Evolutionary conservation across 2,329 filamentous ascomycete species (phyloP).

Genomic region (Graphium sp.): DNA sequence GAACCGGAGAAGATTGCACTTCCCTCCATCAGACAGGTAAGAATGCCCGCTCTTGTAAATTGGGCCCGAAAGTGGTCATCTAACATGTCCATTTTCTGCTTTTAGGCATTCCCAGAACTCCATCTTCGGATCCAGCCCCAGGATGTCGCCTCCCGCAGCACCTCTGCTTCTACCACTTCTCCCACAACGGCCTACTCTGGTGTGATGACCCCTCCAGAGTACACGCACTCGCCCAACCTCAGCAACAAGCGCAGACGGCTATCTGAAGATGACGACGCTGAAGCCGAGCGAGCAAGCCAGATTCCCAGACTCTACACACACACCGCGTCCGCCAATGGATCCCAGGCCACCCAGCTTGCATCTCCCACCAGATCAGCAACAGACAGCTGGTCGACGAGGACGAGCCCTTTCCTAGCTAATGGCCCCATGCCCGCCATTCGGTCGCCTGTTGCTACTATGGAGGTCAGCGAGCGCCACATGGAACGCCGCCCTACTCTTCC

Average conservation of each 20-base stretch:
- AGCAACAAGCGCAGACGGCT: slow-evolving; percentile 28
- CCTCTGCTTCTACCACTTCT: slow-evolving; percentile 16
- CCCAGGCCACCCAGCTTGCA: slow-evolving; percentile 17
- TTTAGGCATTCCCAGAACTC: slow-evolving; percentile 28
- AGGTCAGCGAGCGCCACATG: slow-evolving; percentile 14
- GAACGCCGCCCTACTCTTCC: slow-evolving; percentile 21
- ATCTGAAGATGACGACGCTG: slow-evolving; percentile 21
- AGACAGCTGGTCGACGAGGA: slow-evolving; percentile 18
- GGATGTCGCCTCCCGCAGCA: slow-evolving; percentile 14
- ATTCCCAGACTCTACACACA: slow-evolving; percentile 26
- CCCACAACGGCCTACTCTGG: slow-evolving; percentile 14
- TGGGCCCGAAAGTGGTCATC: not conserved
- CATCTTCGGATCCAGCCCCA: slow-evolving; percentile 15
- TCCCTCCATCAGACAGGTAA: slow-evolving; percentile 36
- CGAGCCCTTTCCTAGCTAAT: slow-evolving; percentile 17
- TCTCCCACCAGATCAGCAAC: slow-evolving; percentile 10
- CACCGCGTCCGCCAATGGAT: slow-evolving; percentile 12
- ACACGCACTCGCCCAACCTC: slow-evolving; percentile 27
- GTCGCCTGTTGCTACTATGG: slow-evolving; percentile 13
- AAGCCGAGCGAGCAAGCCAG: slow-evolving; percentile 21
- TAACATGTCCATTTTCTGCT: not conserved
- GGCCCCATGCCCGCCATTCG: slow-evolving; percentile 13
- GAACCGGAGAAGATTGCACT: slow-evolving; percentile 11
- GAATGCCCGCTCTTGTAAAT: slow-evolving; percentile 2
- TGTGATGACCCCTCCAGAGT: slow-evolving; percentile 23